Percentiles rank a stretch among this genome's conserved stretches.
Conservation (phyloP, 2,329 filamentous ascomycete species). For the Leptographium wingfieldii region DNA sequence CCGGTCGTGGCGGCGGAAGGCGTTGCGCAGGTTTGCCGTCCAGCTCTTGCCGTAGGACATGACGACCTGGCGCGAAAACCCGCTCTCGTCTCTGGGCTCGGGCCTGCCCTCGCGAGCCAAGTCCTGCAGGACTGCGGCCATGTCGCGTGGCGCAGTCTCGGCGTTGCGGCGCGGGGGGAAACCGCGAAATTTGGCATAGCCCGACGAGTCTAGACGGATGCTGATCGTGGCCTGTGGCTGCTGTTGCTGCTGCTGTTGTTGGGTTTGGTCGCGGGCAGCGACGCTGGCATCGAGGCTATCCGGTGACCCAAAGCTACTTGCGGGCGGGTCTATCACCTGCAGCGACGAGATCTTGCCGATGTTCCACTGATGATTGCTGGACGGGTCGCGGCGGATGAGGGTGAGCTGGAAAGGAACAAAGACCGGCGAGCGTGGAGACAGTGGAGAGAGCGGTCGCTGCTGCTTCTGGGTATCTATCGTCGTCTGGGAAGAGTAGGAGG, state of each 20-base stretch:
- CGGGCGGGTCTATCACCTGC: slow-evolving; percentile 18
- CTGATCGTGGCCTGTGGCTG: slow-evolving; percentile 30
- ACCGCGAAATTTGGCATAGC: slow-evolving; percentile 44
- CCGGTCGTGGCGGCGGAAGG: slow-evolving; percentile 22
- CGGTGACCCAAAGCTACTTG: background rate
- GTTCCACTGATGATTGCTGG: slow-evolving; percentile 61
- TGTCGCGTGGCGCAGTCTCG: slow-evolving; percentile 2
- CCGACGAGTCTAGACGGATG: slow-evolving; percentile 40
- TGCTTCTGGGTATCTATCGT: no score
- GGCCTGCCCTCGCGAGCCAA: background rate
- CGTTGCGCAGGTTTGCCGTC: slow-evolving; percentile 31
- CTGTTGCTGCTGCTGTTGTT: slow-evolving; percentile 4
- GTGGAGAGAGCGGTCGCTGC: background rate
- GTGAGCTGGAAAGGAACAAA: slow-evolving; percentile 41
- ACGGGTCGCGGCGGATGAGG: slow-evolving; percentile 61
- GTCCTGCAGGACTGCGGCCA: background rate
- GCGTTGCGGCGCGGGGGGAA: slow-evolving; percentile 24
- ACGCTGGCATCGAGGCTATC: background rate
- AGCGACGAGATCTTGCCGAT: slow-evolving; percentile 51
- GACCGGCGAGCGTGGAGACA: slow-evolving; percentile 9
- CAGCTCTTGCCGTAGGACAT: slow-evolving; percentile 45
- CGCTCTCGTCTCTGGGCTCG: background rate
- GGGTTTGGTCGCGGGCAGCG: background rate
- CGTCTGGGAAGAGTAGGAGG: no score
- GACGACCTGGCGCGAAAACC: slow-evolving; percentile 40